phyloP scores from a whole-genome alignment of 768 basidiomycete genomes.

The Naganishia friedmannii region DNA sequence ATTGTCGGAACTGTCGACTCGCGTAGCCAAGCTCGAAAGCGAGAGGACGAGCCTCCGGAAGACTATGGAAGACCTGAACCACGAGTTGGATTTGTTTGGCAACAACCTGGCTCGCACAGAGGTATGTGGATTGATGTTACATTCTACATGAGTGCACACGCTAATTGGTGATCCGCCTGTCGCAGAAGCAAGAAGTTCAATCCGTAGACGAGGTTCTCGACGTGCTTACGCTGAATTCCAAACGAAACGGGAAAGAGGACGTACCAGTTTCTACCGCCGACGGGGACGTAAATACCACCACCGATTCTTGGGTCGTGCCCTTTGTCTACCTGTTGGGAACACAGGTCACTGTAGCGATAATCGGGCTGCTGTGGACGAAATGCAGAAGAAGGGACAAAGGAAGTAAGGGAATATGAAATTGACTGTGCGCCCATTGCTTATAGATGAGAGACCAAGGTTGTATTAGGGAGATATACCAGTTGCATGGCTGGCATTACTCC shows the following conservation, averaged over 20 bases:
- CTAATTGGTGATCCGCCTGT: background rate
- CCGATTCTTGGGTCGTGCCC: conserved; percentile 19
- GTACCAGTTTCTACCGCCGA: too few relatives aligned
- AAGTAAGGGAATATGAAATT: conserved; percentile 9
- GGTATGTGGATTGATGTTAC: background rate
- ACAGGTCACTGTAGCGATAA: conserved; percentile 7
- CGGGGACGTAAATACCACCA: background rate
- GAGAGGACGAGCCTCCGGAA: conserved; percentile 20
- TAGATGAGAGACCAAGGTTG: conserved; percentile 6
- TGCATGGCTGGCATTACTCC: background rate
- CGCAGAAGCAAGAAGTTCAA: background rate
- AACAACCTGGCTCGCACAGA: conserved; percentile 24
- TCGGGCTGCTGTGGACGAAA: conserved; percentile 8
- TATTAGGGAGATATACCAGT: background rate
- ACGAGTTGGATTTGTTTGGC: conserved; percentile 23
- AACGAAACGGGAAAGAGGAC: background rate
- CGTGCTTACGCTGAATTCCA: background rate
- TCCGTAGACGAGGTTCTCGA: background rate
- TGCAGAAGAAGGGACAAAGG: conserved; percentile 11
- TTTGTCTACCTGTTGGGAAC: conserved; percentile 17
- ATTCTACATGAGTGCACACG: background rate
- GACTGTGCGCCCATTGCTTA: background rate
- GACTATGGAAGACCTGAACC: conserved; percentile 25
- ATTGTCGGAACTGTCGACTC: conserved; percentile 18
- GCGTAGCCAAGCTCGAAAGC: conserved; percentile 24